A percentile compares a stretch with the other conserved stretches of the same genome.
phyloP scores from a whole-genome alignment of 78 protist genomes.

The Speleostelium caveatum region DNA sequence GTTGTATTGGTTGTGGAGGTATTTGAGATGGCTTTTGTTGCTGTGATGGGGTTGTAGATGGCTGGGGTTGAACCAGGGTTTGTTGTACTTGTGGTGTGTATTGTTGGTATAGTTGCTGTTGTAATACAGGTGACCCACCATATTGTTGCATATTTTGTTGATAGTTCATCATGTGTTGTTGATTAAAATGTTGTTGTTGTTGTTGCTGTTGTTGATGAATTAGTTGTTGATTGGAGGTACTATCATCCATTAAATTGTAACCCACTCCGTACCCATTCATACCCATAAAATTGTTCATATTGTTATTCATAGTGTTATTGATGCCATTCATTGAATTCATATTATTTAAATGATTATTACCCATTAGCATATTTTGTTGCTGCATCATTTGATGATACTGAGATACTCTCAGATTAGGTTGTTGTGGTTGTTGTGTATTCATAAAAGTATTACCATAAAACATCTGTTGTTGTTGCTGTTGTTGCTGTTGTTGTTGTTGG shows the following conservation, averaged over 20 bases:
- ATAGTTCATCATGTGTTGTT: not conserved
- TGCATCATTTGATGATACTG: not conserved
- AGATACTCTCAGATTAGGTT: not conserved
- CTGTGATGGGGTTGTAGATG: too few relatives aligned
- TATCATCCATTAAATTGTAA: too few relatives aligned
- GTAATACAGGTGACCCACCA: not conserved
- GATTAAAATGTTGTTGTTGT: not conserved
- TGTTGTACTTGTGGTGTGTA: not conserved
- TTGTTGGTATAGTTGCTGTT: not conserved
- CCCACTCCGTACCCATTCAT: not conserved
- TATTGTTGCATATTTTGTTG: not conserved
- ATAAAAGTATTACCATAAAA: too few relatives aligned
- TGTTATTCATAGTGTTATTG: not conserved
- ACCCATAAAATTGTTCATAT: not conserved
- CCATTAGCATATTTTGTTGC: too few relatives aligned
- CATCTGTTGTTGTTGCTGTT: conserved; percentile 9
- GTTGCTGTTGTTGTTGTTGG: not conserved
- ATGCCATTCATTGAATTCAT: not conserved
- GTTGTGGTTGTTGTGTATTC: conserved; percentile 10
- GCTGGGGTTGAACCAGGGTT: too few relatives aligned
- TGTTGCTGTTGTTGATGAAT: not conserved
- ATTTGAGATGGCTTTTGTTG: too few relatives aligned
- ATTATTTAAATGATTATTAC: too few relatives aligned
- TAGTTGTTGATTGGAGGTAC: too few relatives aligned
- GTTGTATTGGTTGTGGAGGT: too few relatives aligned